Base-by-base conservation (phyloP, 2,329 filamentous ascomycete species). In the Rasamsonia emersonii region DNA sequence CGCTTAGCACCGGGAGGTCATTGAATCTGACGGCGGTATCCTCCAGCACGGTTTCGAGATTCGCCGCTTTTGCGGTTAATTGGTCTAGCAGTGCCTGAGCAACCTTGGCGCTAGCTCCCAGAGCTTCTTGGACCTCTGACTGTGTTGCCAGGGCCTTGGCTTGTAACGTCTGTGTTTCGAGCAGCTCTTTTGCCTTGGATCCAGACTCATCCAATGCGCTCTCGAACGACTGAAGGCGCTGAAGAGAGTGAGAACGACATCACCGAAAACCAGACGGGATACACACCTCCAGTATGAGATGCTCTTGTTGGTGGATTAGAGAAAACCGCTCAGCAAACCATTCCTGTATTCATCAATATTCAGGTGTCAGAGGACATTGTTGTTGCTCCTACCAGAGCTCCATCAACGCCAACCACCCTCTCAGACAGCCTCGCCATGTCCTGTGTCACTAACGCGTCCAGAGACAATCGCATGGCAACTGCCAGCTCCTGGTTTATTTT, bases 161-260 rank as follows among this genome's bases (percentile, higher is more conserved):
- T 28, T 65, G 59, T 15, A 48, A 39, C n/a, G 38, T 16, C 21
- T 66, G 60, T 4, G 45, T 40, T 32, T 45, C 43, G 14, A 53
- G 52, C 8, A 66, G 33, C 10, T 45, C 37, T 16, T 47, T 42
- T 3, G 59, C 53, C 34, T 43, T 58, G 2, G 28, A 14, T 33
- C 59, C 50, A 5, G 61, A 55, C 10, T 47, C 34, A 5, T 52
- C 41, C 18, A 66, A 51, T 2, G 49, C 44, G 3, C 20, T 33
- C 18, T 59, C 51, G 31, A 65, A 53, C 7, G 35, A 33, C 26
- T 44, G 43, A 5, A 65, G 42, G 14, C 49, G 56, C 62, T 65
- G 24, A 9, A 17, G 10, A 5, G 24, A 4, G 18, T 58, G 32
- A 58, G 47, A 17, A 21, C 6, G 9, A 20, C 15, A 14, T 13